phyloP scores from a whole-genome alignment of 2,329 filamentous ascomycete genomes.

The Aspergillus carbonarius region DNA sequence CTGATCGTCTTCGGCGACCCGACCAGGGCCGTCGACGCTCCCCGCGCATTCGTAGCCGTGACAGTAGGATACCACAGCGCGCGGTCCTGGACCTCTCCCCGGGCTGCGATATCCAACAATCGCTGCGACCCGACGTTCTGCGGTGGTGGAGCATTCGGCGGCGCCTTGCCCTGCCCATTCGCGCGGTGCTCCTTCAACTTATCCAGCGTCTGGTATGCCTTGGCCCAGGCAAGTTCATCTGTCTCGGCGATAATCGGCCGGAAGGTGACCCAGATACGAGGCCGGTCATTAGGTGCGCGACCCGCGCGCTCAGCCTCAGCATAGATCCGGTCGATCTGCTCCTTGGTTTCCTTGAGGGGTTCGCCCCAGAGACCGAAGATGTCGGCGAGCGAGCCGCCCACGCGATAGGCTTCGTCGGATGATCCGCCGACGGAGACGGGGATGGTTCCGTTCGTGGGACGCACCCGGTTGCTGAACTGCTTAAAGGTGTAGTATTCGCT shows the following conservation, averaged over 20 bases:
- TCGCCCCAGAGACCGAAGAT: constrained; percentile 67
- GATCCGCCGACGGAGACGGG: constrained; percentile 61
- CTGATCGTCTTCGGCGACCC: constrained; percentile 55
- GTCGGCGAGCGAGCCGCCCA: constrained; percentile 59
- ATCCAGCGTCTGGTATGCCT: constrained; percentile 58
- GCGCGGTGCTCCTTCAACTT: constrained; percentile 48
- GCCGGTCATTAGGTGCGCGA: constrained; percentile 52
- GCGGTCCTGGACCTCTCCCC: constrained; percentile 58
- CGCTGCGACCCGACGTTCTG: constrained; percentile 62
- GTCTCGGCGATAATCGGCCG: constrained; percentile 62
- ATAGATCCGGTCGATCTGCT: constrained; percentile 63
- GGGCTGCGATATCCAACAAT: constrained; percentile 56
- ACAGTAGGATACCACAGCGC: constrained; percentile 65
- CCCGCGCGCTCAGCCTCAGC: constrained; percentile 59
- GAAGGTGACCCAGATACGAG: constrained; percentile 65
- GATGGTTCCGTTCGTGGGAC: constrained; percentile 55
- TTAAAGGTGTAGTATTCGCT: constrained; percentile 62
- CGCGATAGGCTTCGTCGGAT: constrained; percentile 59
- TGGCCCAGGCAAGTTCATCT: constrained; percentile 62
- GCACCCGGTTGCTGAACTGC: constrained; percentile 55
- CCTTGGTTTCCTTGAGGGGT: constrained; percentile 62
- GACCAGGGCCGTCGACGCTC: constrained; percentile 60
- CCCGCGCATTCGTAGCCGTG: constrained; percentile 59
- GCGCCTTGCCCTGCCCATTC: constrained; percentile 34
- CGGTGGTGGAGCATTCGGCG: constrained; percentile 40